Evolutionary conservation across 2,329 filamentous ascomycete species (phyloP).

Genomic region (Keithomyces neogunnii): DNA sequence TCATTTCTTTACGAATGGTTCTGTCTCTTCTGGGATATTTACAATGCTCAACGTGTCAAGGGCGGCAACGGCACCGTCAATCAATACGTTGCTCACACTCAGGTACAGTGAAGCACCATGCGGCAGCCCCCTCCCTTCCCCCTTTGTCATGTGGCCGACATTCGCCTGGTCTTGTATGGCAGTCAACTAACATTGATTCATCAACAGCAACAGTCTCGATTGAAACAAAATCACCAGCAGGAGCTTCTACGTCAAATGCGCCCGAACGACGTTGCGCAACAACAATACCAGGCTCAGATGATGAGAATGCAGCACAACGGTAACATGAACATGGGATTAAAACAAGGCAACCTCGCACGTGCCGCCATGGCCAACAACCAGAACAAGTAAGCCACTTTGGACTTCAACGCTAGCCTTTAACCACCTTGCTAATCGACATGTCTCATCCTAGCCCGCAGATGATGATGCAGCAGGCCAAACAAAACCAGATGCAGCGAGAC

Average conservation of each 20-base stretch:
- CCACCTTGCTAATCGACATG: not conserved
- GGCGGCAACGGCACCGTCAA: constrained; percentile 54
- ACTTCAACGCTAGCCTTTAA: too few relatives aligned
- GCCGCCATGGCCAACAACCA: constrained; percentile 73
- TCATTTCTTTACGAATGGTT: constrained; percentile 98
- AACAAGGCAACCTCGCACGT: constrained; percentile 57
- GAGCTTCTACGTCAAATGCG: constrained; percentile 69
- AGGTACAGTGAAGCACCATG: constrained; percentile 46
- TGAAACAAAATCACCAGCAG: constrained; percentile 69
- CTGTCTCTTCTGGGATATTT: constrained; percentile 95
- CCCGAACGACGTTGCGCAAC: constrained; percentile 48
- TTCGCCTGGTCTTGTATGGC: not conserved
- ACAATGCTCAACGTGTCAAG: constrained; percentile 69
- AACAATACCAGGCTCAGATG: constrained; percentile 52
- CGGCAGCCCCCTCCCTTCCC: not conserved
- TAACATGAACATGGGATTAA: constrained; percentile 49
- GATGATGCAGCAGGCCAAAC: constrained; percentile 63
- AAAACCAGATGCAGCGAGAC: constrained; percentile 79
- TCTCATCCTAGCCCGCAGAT: constrained; percentile 51
- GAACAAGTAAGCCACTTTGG: constrained; percentile 47
- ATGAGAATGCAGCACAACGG: constrained; percentile 58
- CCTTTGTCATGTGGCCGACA: not conserved
- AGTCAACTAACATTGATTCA: constrained; percentile 2
- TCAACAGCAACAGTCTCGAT: constrained; percentile 54
- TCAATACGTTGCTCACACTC: constrained; percentile 74